A percentile compares a stretch with the other conserved stretches of the same genome.
Evolutionary conservation across 257 asterid genomes (phyloP).

Genomic region (Solanum etuberosum): DNA sequence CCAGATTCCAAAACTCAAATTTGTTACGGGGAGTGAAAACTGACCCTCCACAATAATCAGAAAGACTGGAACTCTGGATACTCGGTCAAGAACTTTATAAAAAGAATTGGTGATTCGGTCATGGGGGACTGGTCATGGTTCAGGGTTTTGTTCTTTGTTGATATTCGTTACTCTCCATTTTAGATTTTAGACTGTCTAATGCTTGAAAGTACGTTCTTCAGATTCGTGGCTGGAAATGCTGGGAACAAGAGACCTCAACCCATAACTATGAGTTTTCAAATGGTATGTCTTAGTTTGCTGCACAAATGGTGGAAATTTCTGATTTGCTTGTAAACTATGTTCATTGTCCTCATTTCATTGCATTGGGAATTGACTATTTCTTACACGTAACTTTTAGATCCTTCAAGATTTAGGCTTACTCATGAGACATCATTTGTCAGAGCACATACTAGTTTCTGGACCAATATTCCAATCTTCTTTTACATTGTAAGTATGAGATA

Average conservation of each 20-base stretch:
- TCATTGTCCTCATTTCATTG: background rate
- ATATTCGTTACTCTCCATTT: background rate
- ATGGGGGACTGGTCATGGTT: background rate
- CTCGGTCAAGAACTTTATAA: background rate
- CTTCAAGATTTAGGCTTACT: constrained; percentile 82
- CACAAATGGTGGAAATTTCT: background rate
- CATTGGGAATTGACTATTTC: background rate
- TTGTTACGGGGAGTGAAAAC: background rate
- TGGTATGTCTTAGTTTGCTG: constrained; percentile 29
- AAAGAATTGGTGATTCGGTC: background rate
- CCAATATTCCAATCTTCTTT: constrained; percentile 68
- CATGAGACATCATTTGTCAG: constrained; percentile 95
- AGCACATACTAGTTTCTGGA: constrained; percentile 93
- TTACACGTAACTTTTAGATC: constrained; percentile 43
- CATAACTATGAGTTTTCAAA: constrained; percentile 70
- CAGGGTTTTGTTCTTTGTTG: background rate
- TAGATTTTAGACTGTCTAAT: background rate
- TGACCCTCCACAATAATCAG: background rate
- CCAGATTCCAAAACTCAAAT: background rate
- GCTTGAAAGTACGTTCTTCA: constrained; percentile 17
- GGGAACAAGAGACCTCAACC: constrained; percentile 81
- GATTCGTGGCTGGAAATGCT: constrained; percentile 92
- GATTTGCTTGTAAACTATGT: background rate
- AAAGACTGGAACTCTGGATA: background rate
- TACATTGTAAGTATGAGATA: constrained; percentile 36